A percentile compares a stretch with the other conserved stretches of the same genome.
Evolutionary conservation across 495 filamentous ascomycete species (phyloP).

Genomic region (Podospora bellae-mahoneyi): DNA sequence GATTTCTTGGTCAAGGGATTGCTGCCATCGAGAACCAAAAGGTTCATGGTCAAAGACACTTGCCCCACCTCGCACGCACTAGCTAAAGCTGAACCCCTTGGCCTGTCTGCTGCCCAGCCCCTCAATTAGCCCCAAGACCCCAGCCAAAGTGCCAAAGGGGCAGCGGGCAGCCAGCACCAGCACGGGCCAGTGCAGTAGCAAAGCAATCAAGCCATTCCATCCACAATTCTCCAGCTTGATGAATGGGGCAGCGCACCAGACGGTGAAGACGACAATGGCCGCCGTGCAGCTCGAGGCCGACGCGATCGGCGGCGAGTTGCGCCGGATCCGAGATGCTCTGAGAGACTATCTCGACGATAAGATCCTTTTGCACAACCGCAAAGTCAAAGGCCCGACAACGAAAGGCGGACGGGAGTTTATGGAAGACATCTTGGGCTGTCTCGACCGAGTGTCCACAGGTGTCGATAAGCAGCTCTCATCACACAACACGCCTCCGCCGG

Average conservation of each 20-base stretch:
- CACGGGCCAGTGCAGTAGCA: constrained; percentile 12
- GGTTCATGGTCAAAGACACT: neutral
- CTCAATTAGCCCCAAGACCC: constrained; percentile 6
- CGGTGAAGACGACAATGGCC: constrained; percentile 28
- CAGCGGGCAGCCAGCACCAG: constrained; percentile 8
- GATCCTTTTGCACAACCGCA: constrained; percentile 17
- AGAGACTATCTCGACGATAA: constrained; percentile 26
- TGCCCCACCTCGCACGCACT: neutral
- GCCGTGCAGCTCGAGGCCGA: constrained; percentile 27
- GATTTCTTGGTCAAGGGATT: neutral
- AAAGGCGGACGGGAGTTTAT: constrained; percentile 29
- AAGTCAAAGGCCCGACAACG: constrained; percentile 29
- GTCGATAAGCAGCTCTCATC: constrained; percentile 17
- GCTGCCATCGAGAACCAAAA: neutral
- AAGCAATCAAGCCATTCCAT: constrained; percentile 5
- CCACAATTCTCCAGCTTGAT: neutral
- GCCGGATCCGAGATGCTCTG: constrained; percentile 25
- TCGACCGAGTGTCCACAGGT: constrained; percentile 24
- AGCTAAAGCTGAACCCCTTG: neutral
- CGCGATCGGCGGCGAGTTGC: constrained; percentile 27
- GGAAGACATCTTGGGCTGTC: constrained; percentile 23
- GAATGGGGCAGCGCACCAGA: neutral
- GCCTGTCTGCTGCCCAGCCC: neutral
- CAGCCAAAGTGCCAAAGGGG: neutral
- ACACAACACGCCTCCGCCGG: constrained; percentile 11